Conservation (phyloP, 306 rosid genomes). For the Trichosanthes truncata region DNA sequence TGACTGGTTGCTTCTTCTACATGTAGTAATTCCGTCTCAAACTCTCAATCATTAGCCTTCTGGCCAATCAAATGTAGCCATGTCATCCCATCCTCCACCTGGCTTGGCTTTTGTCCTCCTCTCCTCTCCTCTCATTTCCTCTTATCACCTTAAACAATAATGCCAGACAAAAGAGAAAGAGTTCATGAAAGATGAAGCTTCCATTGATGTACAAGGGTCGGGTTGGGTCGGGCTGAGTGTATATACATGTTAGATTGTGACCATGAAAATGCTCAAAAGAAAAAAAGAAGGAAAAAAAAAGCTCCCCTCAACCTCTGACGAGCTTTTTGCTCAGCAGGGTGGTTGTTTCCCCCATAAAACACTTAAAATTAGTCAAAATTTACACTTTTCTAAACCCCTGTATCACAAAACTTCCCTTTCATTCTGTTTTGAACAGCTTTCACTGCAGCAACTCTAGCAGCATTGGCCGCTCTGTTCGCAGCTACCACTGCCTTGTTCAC, state of each 20-base stretch:
- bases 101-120: neutral
- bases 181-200: neutral
- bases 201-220: neutral
- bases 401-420: slow-evolving; percentile 81
- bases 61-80: neutral
- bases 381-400: slow-evolving; percentile 47
- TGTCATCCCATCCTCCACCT: neutral
- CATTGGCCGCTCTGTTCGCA: slow-evolving; percentile 83
- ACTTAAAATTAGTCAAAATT: slow-evolving; percentile 43
- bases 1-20: no score
- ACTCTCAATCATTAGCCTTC: neutral
- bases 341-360: slow-evolving; percentile 4
- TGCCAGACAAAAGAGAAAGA: neutral
- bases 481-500: slow-evolving; percentile 73
- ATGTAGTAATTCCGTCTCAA: neutral
- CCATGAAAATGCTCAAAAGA: neutral
- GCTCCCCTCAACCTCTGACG: slow-evolving; percentile 6
- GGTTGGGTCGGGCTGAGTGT: neutral
- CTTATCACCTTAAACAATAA: neutral
- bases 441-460: slow-evolving; percentile 97
- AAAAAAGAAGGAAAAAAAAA: neutral
- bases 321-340: neutral
- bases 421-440: slow-evolving; percentile 93
- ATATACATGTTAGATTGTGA: slow-evolving; percentile 4
- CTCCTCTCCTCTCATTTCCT: neutral